A percentile compares a stretch with the other conserved stretches of the same genome.
These are phyloP conservation scores for Kondoa subrosea DNA, from an alignment of 768 basidiomycete species.

Conservation along the genomic window DNA sequence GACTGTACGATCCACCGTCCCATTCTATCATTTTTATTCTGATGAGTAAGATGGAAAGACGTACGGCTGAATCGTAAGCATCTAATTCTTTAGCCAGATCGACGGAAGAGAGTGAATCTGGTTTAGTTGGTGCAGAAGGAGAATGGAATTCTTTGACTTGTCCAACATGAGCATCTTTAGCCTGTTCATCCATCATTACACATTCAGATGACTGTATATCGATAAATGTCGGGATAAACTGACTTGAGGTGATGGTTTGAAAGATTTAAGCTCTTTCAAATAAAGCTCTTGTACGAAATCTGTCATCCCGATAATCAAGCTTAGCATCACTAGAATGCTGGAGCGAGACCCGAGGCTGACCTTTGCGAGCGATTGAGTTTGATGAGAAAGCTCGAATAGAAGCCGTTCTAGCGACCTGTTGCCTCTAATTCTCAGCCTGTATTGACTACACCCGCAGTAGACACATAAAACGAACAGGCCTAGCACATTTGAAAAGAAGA, in stretches of 20 bases:
- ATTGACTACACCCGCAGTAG: no score
- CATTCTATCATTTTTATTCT: neutral
- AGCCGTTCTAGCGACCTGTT: neutral
- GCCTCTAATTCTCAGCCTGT: neutral
- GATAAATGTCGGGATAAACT: slow-evolving; percentile 31
- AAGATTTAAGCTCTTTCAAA: slow-evolving; percentile 69
- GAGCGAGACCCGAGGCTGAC: slow-evolving; percentile 23
- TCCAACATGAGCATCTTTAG: slow-evolving; percentile 77
- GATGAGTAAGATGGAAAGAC: slow-evolving; percentile 31
- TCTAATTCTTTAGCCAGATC: slow-evolving; percentile 73
- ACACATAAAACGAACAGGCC: neutral
- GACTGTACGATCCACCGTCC: neutral
- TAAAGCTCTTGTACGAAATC: slow-evolving; percentile 89
- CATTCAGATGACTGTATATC: neutral
- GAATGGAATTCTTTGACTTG: slow-evolving; percentile 62
- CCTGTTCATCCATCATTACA: slow-evolving; percentile 37
- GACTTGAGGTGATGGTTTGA: slow-evolving; percentile 60
- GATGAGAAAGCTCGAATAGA: slow-evolving; percentile 31
- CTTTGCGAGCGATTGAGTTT: slow-evolving; percentile 32
- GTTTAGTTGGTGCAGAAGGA: slow-evolving; percentile 57
- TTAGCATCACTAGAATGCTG: no score
- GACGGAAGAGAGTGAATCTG: slow-evolving; percentile 46
- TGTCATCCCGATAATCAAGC: slow-evolving; percentile 32
- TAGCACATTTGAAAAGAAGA: no score
- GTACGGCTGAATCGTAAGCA: slow-evolving; percentile 69